phyloP scores from a whole-genome alignment of 495 filamentous ascomycete genomes.

The Xylaria flabelliformis region DNA sequence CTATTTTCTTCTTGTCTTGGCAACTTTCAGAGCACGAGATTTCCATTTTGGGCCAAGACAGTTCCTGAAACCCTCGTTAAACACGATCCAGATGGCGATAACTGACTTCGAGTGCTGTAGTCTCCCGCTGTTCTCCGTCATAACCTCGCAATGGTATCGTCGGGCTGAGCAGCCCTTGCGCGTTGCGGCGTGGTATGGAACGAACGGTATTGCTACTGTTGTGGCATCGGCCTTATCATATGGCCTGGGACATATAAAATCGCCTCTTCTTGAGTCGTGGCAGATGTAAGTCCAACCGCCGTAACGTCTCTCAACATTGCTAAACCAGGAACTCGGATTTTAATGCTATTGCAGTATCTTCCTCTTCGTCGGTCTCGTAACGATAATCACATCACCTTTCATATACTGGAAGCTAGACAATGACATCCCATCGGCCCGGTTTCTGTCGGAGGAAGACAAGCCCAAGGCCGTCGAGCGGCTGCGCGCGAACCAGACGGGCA shows the following conservation, averaged over 20 bases:
- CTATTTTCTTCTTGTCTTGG: no score
- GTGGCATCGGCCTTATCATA: conserved; percentile 66
- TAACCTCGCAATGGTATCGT: conserved; percentile 68
- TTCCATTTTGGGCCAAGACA: no score
- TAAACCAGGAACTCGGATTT: background rate
- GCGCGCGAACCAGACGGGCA: conserved; percentile 62
- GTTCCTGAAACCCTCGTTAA: no score
- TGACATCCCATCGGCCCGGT: conserved; percentile 57
- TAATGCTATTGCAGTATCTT: conserved; percentile 59
- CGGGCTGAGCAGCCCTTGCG: conserved; percentile 66
- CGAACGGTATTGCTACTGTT: conserved; percentile 68
- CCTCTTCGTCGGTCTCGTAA: conserved; percentile 64
- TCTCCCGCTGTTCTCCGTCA: conserved; percentile 64
- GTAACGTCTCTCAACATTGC: background rate
- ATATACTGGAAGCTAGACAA: conserved; percentile 61
- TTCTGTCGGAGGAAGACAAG: conserved; percentile 58
- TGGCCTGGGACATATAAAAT: conserved; percentile 63
- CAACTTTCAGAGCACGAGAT: no score
- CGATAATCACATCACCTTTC: conserved; percentile 57
- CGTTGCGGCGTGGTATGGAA: conserved; percentile 70
- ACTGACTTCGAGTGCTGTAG: no score
- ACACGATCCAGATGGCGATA: no score
- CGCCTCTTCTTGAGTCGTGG: conserved; percentile 60
- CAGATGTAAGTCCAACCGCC: conserved; percentile 58
- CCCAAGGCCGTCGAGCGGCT: conserved; percentile 52